phyloP scores from a whole-genome alignment of 2,329 filamentous ascomycete species.

The Aspergillus unguis region DNA sequence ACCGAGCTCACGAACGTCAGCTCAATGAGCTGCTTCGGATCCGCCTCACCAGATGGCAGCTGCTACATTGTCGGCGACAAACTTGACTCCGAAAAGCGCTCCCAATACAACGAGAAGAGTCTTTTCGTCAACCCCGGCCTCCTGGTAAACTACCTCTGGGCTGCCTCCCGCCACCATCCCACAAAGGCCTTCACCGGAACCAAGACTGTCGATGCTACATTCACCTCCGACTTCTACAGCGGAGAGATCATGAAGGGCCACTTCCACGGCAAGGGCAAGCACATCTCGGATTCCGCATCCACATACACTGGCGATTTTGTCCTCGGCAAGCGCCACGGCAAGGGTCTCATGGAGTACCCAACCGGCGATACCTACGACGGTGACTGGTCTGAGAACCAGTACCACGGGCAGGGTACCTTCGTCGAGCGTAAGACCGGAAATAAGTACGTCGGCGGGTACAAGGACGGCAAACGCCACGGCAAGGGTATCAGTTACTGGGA shows the following conservation, averaged over 20 bases:
- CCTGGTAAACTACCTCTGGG: slow-evolving; percentile 45
- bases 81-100: slow-evolving; percentile 35
- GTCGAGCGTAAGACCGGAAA: slow-evolving; percentile 57
- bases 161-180: slow-evolving; percentile 46
- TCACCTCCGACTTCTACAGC: slow-evolving; percentile 56
- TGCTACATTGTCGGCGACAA: slow-evolving; percentile 44
- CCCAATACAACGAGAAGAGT: slow-evolving; percentile 32
- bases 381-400: slow-evolving; percentile 45
- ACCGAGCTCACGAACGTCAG: slow-evolving; percentile 35
- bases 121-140: slow-evolving; percentile 38
- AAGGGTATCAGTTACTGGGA: slow-evolving; percentile 62
- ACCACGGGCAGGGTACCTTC: slow-evolving; percentile 56
- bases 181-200: slow-evolving; percentile 43
- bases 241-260: slow-evolving; percentile 51
- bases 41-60: slow-evolving; percentile 35
- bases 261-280: slow-evolving; percentile 54
- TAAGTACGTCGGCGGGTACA: slow-evolving; percentile 60
- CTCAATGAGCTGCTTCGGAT: slow-evolving; percentile 34
- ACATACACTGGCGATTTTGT: slow-evolving; percentile 56
- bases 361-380: slow-evolving; percentile 50
- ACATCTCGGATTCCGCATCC: slow-evolving; percentile 53
- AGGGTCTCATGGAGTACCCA: slow-evolving; percentile 57
- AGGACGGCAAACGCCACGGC: slow-evolving; percentile 58
- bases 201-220: slow-evolving; percentile 51
- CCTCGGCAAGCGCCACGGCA: slow-evolving; percentile 52